Percentiles rank a stretch among this genome's conserved stretches.
Conservation (phyloP, 257 asterid species). For the Henckelia pumila region DNA sequence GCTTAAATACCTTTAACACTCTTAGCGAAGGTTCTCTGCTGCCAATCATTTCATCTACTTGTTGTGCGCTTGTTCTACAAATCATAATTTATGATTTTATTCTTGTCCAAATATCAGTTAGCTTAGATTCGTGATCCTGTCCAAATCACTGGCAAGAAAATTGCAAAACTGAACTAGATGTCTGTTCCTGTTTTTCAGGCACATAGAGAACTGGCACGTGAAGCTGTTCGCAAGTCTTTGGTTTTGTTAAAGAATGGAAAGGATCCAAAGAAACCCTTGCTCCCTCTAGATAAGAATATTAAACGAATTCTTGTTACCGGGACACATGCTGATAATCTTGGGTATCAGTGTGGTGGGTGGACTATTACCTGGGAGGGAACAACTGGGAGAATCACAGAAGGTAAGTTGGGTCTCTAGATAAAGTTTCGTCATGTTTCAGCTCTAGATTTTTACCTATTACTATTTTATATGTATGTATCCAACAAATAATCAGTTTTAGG, state of each 20-base stretch:
- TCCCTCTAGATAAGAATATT: constrained; percentile 75
- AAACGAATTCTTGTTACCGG: constrained; percentile 81
- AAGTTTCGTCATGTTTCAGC: constrained; percentile 5
- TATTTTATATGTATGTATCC: neutral
- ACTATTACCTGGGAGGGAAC: constrained; percentile 84
- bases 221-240: constrained; percentile 70
- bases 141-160: neutral
- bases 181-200: constrained; percentile 26
- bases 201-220: constrained; percentile 55
- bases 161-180: constrained; percentile 8
- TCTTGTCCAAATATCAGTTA: neutral
- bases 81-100: neutral
- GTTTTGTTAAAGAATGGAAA: constrained; percentile 93
- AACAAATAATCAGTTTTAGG: neutral
- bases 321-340: constrained; percentile 95
- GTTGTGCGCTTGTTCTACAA: constrained; percentile 9
- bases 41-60: neutral
- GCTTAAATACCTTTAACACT: neutral
- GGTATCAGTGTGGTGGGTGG: constrained; percentile 98
- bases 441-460: neutral
- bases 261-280: constrained; percentile 67
- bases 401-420: constrained; percentile 34
- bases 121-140: constrained; percentile 5
- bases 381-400: constrained; percentile 83
- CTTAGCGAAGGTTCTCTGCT: neutral